These are phyloP conservation scores for Crucihimalaya himalaica DNA, from an alignment of 345 rosid genomes.

Conservation along the genomic window DNA sequence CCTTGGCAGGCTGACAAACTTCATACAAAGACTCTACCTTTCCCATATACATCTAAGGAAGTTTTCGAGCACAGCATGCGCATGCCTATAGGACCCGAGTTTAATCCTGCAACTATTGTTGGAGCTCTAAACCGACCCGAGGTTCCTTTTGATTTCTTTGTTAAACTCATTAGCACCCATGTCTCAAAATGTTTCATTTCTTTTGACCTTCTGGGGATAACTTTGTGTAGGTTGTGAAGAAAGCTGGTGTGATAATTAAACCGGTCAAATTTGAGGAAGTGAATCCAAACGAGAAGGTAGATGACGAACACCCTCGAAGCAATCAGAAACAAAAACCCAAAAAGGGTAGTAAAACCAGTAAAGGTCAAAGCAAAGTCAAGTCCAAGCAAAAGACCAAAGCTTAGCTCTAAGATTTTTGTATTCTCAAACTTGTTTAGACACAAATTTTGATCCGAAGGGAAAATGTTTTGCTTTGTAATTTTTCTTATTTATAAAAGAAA, in stretches of 20 bases:
- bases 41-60: conserved; percentile 78
- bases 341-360: conserved; percentile 25
- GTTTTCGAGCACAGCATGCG: conserved; percentile 82
- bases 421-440: conserved; percentile 12
- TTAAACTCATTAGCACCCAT: not conserved
- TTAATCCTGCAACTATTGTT: conserved; percentile 68
- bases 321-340: conserved; percentile 46
- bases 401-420: conserved; percentile 1
- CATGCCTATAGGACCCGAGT: conserved; percentile 94
- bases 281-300: conserved; percentile 57
- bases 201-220: not conserved
- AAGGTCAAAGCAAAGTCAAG: conserved; percentile 31
- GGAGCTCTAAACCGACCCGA: conserved; percentile 81
- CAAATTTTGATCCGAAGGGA: conserved; percentile 6
- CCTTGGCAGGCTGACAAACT: conserved; percentile 74
- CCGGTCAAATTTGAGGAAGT: conserved; percentile 76
- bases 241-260: conserved; percentile 68
- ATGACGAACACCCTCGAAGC: conserved; percentile 41
- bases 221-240: conserved; percentile 72
- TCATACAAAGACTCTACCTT: conserved; percentile 70
- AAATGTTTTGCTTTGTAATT: conserved; percentile 8
- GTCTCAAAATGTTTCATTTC: not conserved
- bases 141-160: conserved; percentile 39
- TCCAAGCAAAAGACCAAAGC: conserved; percentile 22
- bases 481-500: conserved; percentile 3